Percentiles rank a stretch among this genome's conserved stretches.
These are phyloP conservation scores for Volvox africanus DNA, from an alignment of 139 green algal genomes.

Conservation along the genomic window DNA sequence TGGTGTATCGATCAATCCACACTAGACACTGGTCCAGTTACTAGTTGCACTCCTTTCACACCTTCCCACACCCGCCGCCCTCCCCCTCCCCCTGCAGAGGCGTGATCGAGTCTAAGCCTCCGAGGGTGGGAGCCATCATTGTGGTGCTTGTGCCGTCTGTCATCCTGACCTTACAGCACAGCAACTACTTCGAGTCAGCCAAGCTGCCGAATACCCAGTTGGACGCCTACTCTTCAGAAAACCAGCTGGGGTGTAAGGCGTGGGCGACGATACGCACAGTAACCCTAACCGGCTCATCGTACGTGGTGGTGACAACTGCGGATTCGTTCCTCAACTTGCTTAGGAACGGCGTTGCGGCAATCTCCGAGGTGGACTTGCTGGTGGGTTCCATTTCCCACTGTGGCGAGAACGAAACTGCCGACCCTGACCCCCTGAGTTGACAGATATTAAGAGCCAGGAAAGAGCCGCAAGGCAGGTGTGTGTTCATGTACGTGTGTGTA, in stretches of 20 bases:
- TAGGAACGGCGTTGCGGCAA: background rate
- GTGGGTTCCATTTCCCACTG: background rate
- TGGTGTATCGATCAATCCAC: no score
- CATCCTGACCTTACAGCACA: conserved; percentile 52
- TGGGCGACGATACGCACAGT: background rate
- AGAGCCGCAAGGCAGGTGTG: no score
- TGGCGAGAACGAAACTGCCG: no score
- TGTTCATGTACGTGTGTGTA: no score
- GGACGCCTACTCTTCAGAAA: background rate
- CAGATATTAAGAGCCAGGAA: no score
- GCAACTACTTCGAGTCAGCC: background rate
- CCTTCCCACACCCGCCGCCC: no score
- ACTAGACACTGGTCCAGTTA: no score
- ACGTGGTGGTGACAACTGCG: conserved; percentile 15
- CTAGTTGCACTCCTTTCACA: no score
- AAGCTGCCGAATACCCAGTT: background rate
- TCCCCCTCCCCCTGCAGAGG: no score
- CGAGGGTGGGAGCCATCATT: background rate
- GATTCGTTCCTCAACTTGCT: conserved; percentile 26
- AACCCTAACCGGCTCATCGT: background rate
- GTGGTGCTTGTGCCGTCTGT: conserved; percentile 58
- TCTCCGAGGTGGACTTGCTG: conserved; percentile 16
- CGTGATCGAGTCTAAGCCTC: no score
- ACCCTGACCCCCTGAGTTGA: no score
- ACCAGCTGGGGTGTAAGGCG: background rate